These are phyloP conservation scores for Podila epigama DNA, from an alignment of 192 early-diverging fungal species.

Conservation along the genomic window DNA sequence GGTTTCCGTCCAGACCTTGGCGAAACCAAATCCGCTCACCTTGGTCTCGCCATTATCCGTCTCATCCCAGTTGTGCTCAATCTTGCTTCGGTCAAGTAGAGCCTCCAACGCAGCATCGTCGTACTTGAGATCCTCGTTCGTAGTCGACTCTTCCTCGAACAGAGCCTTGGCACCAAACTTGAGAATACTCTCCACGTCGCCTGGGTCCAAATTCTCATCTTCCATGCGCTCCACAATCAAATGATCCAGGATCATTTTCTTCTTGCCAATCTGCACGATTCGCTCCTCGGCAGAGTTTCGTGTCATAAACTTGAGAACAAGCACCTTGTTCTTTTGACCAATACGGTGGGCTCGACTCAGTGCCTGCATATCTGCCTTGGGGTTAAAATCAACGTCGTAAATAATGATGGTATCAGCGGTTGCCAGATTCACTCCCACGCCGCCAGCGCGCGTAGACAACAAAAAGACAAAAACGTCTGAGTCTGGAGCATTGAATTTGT, in stretches of 20 bases:
- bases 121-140: slow-evolving; percentile 57
- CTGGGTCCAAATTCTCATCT: slow-evolving; percentile 57
- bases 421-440: slow-evolving; percentile 76
- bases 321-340: slow-evolving; percentile 71
- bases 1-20: slow-evolving; percentile 70
- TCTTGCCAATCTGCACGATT: slow-evolving; percentile 78
- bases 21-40: slow-evolving; percentile 62
- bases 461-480: slow-evolving; percentile 72
- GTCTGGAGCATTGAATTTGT: slow-evolving; percentile 68
- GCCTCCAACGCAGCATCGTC: slow-evolving; percentile 66
- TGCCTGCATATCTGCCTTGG: slow-evolving; percentile 76
- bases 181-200: slow-evolving; percentile 69
- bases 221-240: slow-evolving; percentile 78
- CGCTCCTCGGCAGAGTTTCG: slow-evolving; percentile 70
- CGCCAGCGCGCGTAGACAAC: slow-evolving; percentile 78
- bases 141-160: slow-evolving; percentile 66
- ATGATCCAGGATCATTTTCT: slow-evolving; percentile 79
- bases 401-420: slow-evolving; percentile 81
- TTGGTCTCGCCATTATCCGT: slow-evolving; percentile 47
- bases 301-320: slow-evolving; percentile 72
- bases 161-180: slow-evolving; percentile 73
- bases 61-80: slow-evolving; percentile 36
- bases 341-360: slow-evolving; percentile 78
- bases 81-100: slow-evolving; percentile 65
- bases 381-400: slow-evolving; percentile 79